A percentile compares a stretch with the other conserved stretches of the same genome.
These are phyloP conservation scores for Striga hermonthica DNA, from an alignment of 305 asterid species.

Conservation along the genomic window DNA sequence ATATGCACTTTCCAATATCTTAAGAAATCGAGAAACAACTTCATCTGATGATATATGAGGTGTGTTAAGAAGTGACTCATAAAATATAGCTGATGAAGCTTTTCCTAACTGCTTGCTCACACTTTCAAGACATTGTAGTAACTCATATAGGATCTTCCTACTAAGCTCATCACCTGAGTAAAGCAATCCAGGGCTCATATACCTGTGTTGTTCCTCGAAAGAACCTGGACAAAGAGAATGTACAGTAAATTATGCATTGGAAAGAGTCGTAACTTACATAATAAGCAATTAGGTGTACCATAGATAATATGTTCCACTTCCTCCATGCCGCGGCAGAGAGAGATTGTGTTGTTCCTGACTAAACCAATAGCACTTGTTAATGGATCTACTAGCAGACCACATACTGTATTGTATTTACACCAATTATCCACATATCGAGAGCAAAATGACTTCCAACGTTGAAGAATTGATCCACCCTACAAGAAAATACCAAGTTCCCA, in stretches of 20 bases:
- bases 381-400: constrained; percentile 78
- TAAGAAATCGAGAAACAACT: constrained; percentile 64
- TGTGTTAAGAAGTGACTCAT: constrained; percentile 58
- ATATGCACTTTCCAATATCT: constrained; percentile 74
- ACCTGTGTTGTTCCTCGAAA: constrained; percentile 46
- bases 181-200: constrained; percentile 38
- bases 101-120: constrained; percentile 87
- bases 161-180: constrained; percentile 51
- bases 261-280: constrained; percentile 23
- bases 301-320: constrained; percentile 66
- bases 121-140: constrained; percentile 60
- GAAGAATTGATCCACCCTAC: constrained; percentile 72
- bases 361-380: constrained; percentile 70
- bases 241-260: constrained; percentile 29
- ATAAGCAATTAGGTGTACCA: constrained; percentile 46
- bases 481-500: constrained; percentile 36
- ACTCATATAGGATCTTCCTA: constrained; percentile 56
- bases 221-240: constrained; percentile 49
- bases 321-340: constrained; percentile 85
- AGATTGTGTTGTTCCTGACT: constrained; percentile 68
- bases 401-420: constrained; percentile 68
- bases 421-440: constrained; percentile 64
- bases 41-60: constrained; percentile 73
- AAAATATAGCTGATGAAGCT: constrained; percentile 78
- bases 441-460: constrained; percentile 73